Evolutionary conservation across 495 filamentous ascomycete species (phyloP).

Genomic region (Hyaloscypha finlandica): DNA sequence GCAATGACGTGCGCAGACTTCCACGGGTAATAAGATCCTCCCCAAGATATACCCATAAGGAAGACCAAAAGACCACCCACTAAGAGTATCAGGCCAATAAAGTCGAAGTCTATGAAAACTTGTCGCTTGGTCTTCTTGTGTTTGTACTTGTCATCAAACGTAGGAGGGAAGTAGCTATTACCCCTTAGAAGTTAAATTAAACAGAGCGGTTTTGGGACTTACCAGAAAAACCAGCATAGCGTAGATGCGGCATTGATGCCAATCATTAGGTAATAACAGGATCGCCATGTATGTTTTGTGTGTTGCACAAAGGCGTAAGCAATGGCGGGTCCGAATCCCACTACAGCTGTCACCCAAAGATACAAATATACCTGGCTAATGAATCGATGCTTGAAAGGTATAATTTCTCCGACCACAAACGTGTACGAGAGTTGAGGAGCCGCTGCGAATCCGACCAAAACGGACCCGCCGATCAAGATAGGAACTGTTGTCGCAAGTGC

Average conservation of each 20-base stretch:
- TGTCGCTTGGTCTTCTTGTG: conserved; percentile 13
- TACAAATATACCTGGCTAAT: conserved; percentile 13
- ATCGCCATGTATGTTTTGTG: conserved; percentile 32
- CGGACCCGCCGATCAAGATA: conserved; percentile 41
- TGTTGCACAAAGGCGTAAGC: conserved; percentile 31
- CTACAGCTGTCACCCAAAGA: conserved; percentile 34
- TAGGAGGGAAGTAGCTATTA: conserved; percentile 33
- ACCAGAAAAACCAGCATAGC: conserved; percentile 32
- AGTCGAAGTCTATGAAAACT: conserved; percentile 38
- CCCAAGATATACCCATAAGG: conserved; percentile 43
- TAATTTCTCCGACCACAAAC: conserved; percentile 7
- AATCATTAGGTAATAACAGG: conserved; percentile 42
- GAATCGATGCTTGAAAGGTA: conserved; percentile 19
- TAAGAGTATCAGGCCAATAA: conserved; percentile 38
- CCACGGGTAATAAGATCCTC: conserved; percentile 46
- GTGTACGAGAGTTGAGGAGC: conserved; percentile 33
- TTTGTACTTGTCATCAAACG: conserved; percentile 27
- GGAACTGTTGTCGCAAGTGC: conserved; percentile 45
- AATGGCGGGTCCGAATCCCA: conserved; percentile 26
- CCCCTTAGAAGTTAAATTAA: too few relatives aligned
- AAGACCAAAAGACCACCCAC: conserved; percentile 36
- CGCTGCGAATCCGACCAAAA: conserved; percentile 36
- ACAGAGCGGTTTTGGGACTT: too few relatives aligned
- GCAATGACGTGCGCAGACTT: conserved; percentile 42
- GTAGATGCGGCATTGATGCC: conserved; percentile 31